Base-by-base conservation (phyloP, 192 early-diverging fungal genomes). In the Backusella psychrophila region DNA sequence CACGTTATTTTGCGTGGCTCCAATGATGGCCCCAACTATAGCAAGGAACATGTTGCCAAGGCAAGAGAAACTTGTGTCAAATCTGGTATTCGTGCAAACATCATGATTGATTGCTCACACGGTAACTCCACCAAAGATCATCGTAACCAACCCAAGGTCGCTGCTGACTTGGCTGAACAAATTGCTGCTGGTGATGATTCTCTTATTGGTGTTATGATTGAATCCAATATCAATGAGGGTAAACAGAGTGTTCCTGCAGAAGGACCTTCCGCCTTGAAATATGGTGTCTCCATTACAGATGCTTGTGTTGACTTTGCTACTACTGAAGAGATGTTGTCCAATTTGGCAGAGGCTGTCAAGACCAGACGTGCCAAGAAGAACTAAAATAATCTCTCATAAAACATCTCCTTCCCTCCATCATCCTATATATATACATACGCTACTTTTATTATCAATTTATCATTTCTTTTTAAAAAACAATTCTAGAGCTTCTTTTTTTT, bases 71-170 rank as follows among this genome's bases (percentile, higher is more conserved):
- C 91, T 72, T 81, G 96, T 65, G 66, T 77, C 34, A 89, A 89
- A 72, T 89, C 91, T 59, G 87, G 84, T 71, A 77, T 86, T 72
- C 84, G 86, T 75, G 49, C 87, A 23, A 78, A 84, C 4, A 71
- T 99, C 71, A 99, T 99, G 97, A 84, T 98, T 73, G 97, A 99
- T 80, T 96, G 95, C 84, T 95, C 93, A 71, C 97, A 99, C 84
- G 97, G 97, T 34, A 99, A 99, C 88, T 91, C 89, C 74, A 86
- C 81, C 72, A 99, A 99, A 83, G 87, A 96, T 75, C 94, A 93
- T 78, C 85, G 89, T 59, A 88, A 90, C 75, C 97, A 99, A 87
- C 85, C 90, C 46, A 84, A 94, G 68, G 97, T 98, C 21, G 94
- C 88, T 5, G 85, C 83, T 71, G 88, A 93, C 81, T 82, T 92